Evolutionary conservation across 768 basidiomycete genomes (phyloP).

Genomic region (Fistulinella prunicolor): DNA sequence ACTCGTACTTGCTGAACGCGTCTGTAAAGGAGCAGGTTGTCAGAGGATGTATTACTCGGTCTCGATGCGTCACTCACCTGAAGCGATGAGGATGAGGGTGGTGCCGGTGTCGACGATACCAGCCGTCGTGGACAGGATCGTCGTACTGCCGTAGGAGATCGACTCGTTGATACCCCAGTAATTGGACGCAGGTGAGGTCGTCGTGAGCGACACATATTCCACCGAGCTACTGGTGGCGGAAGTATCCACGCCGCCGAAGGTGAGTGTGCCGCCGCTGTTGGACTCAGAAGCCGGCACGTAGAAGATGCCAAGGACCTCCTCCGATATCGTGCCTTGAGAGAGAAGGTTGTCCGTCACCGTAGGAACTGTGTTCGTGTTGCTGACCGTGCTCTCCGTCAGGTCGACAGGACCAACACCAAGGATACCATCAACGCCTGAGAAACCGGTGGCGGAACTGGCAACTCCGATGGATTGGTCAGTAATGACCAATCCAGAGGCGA

Average conservation of each 20-base stretch:
- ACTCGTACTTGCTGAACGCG: slow-evolving; percentile 19
- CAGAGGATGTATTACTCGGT: no score
- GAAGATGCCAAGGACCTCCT: slow-evolving; percentile 31
- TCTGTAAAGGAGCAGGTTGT: slow-evolving; percentile 6
- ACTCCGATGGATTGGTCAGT: slow-evolving; percentile 35
- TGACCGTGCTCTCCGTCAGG: slow-evolving; percentile 29
- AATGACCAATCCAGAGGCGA: slow-evolving; percentile 1
- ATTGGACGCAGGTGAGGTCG: slow-evolving; percentile 22
- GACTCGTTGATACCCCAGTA: slow-evolving; percentile 20
- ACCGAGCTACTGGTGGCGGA: slow-evolving; percentile 10
- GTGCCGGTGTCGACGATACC: no score
- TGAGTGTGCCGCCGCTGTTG: slow-evolving; percentile 20
- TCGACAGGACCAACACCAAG: slow-evolving; percentile 35
- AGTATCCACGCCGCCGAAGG: slow-evolving; percentile 25
- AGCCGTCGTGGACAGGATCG: slow-evolving; percentile 6
- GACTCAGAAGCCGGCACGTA: slow-evolving; percentile 22
- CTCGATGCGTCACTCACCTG: slow-evolving; percentile 5
- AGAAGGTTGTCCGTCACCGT: slow-evolving; percentile 37
- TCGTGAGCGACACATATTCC: slow-evolving; percentile 24
- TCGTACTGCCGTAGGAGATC: not conserved
- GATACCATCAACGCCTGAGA: slow-evolving; percentile 36
- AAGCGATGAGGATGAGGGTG: slow-evolving; percentile 30
- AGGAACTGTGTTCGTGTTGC: slow-evolving; percentile 14
- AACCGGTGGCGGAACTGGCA: slow-evolving; percentile 25
- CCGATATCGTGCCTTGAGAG: slow-evolving; percentile 24